A percentile compares a stretch with the other conserved stretches of the same genome.
Conservation (phyloP, 441 rosid genomes). For the Erodium texanum region DNA sequence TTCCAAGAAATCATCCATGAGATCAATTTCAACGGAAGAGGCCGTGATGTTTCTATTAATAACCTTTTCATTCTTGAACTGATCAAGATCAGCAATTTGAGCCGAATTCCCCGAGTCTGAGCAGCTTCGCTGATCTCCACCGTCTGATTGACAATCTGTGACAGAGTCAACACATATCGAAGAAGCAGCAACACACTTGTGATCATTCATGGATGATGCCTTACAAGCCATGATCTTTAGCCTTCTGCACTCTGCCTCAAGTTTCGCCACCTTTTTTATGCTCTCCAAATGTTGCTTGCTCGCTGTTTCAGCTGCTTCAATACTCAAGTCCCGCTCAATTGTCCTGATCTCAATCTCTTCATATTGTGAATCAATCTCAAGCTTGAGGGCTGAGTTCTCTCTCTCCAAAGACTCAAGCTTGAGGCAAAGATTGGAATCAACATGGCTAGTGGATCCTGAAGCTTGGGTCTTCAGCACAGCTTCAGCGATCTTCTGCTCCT, state of each 20-base stretch:
- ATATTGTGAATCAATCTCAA: conserved; percentile 37
- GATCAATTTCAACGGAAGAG: conserved; percentile 44
- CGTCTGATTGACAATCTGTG: conserved; percentile 56
- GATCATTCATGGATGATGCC: too few relatives aligned
- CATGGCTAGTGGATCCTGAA: conserved; percentile 24
- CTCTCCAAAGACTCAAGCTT: conserved; percentile 54
- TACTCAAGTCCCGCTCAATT: conserved; percentile 69
- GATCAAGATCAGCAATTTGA: conserved; percentile 25
- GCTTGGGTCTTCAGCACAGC: conserved; percentile 36
- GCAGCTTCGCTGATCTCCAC: conserved; percentile 13
- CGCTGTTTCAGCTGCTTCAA: conserved; percentile 74
- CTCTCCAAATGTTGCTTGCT: conserved; percentile 81
- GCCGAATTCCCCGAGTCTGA: conserved; percentile 21
- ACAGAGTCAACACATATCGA: conserved; percentile 47
- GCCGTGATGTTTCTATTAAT: conserved; percentile 32
- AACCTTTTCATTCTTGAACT: conserved; percentile 30
- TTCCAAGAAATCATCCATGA: conserved; percentile 96
- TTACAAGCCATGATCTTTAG: conserved; percentile 47
- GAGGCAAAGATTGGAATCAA: conserved; percentile 28
- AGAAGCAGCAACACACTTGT: conserved; percentile 19
- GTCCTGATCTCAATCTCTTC: conserved; percentile 54
- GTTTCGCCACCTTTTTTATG: conserved; percentile 61
- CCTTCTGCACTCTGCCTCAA: conserved; percentile 74
- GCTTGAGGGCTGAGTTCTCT: conserved; percentile 52
- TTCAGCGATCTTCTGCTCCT: conserved; percentile 54